These are phyloP conservation scores for Tinospora cordifolia DNA, from an alignment of 164 flowering plant genomes.

Conservation along the genomic window DNA sequence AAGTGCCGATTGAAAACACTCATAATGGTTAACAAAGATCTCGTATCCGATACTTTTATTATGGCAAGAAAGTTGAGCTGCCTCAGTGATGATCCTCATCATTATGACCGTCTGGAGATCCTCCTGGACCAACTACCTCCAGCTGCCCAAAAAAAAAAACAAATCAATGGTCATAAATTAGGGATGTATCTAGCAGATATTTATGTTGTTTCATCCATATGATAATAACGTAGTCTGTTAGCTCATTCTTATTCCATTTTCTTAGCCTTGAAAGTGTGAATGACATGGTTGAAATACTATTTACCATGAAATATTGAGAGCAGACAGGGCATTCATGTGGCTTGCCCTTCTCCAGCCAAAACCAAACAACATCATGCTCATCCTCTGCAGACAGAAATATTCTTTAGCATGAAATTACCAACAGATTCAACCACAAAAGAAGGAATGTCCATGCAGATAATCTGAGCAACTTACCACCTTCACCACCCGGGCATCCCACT, in stretches of 20 bases:
- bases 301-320: slow-evolving; percentile 56
- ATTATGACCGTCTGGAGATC: slow-evolving; percentile 35
- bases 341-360: slow-evolving; percentile 88
- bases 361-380: slow-evolving; percentile 97
- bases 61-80: slow-evolving; percentile 19
- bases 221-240: not conserved
- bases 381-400: slow-evolving; percentile 36
- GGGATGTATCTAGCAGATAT: not conserved
- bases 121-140: slow-evolving; percentile 73
- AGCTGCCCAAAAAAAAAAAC: slow-evolving; percentile 53
- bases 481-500: slow-evolving; percentile 81
- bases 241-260: too few relatives aligned
- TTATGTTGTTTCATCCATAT: too few relatives aligned
- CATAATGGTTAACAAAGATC: too few relatives aligned
- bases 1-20: too few relatives aligned
- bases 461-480: slow-evolving; percentile 41
- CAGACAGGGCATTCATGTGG: slow-evolving; percentile 87
- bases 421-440: not conserved
- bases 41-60: slow-evolving; percentile 19
- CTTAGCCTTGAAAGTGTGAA: too few relatives aligned
- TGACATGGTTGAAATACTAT: not conserved
- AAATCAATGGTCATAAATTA: slow-evolving; percentile 5
- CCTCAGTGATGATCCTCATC: slow-evolving; percentile 35
- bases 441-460: not conserved
- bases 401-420: not conserved